These are phyloP conservation scores for Cenococcum geophilum DNA, from an alignment of 495 filamentous ascomycete species.

Conservation along the genomic window DNA sequence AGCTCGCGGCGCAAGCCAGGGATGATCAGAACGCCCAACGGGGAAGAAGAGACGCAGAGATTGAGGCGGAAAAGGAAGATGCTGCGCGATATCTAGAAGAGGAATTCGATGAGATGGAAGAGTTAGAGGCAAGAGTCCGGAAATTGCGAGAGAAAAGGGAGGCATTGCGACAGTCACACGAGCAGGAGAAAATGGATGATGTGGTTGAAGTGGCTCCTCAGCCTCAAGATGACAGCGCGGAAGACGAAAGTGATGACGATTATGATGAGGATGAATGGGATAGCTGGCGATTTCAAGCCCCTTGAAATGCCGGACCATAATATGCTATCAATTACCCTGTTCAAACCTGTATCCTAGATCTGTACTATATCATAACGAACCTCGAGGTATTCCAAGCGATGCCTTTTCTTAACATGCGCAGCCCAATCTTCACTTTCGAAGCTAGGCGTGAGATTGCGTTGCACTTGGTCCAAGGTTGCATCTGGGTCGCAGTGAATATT, in stretches of 20 bases:
- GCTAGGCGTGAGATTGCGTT: too few relatives aligned
- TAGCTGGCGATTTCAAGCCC: slow-evolving; percentile 55
- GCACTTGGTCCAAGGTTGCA: too few relatives aligned
- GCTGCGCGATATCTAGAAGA: slow-evolving; percentile 72
- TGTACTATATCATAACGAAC: slow-evolving; percentile 7
- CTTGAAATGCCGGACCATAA: slow-evolving; percentile 4
- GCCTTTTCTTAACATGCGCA: too few relatives aligned
- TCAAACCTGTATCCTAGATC: not conserved
- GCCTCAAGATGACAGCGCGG: slow-evolving; percentile 31
- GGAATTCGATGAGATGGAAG: slow-evolving; percentile 94
- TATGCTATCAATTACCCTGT: not conserved
- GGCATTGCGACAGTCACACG: slow-evolving; percentile 50
- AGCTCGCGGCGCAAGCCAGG: slow-evolving; percentile 60
- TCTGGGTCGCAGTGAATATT: too few relatives aligned
- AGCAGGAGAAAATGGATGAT: slow-evolving; percentile 40
- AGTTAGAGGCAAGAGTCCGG: slow-evolving; percentile 71
- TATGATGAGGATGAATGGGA: slow-evolving; percentile 61
- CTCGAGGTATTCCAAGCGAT: too few relatives aligned
- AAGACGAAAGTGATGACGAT: slow-evolving; percentile 50
- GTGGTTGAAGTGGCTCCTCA: slow-evolving; percentile 39
- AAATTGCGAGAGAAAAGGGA: slow-evolving; percentile 68
- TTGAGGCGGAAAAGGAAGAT: slow-evolving; percentile 82
- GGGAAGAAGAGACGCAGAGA: slow-evolving; percentile 54
- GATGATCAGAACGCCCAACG: slow-evolving; percentile 50
- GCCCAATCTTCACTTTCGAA: too few relatives aligned